These are phyloP conservation scores for Alnus rubra DNA, from an alignment of 306 rosid genomes.

Conservation along the genomic window DNA sequence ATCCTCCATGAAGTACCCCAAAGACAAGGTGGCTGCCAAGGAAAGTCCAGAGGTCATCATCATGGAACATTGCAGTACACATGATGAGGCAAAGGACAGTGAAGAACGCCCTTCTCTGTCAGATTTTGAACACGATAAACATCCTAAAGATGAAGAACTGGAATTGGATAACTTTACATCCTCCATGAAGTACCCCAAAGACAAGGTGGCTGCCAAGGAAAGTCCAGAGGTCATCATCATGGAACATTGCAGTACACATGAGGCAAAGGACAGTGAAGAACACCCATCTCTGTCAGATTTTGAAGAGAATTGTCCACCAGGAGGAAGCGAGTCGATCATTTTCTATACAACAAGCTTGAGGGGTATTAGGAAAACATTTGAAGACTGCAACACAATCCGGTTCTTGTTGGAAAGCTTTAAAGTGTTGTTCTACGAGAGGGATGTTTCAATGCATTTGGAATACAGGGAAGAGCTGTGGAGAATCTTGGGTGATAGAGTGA, in stretches of 20 bases:
- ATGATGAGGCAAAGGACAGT: conserved; percentile 17
- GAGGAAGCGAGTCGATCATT: conserved; percentile 58
- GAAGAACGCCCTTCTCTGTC: conserved; percentile 43
- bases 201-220: conserved; percentile 20
- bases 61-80: conserved; percentile 8
- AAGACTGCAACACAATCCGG: conserved; percentile 64
- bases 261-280: conserved; percentile 29
- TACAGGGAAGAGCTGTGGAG: conserved; percentile 85
- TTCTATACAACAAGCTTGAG: conserved; percentile 88
- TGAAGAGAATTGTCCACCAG: conserved; percentile 78
- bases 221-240: conserved; percentile 19
- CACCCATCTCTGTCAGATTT: conserved; percentile 53
- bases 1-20: conserved; percentile 28
- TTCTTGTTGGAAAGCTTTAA: conserved; percentile 75
- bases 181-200: conserved; percentile 28
- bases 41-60: conserved; percentile 18
- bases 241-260: conserved; percentile 3
- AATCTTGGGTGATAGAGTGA: conserved; percentile 58
- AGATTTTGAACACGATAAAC: conserved; percentile 43
- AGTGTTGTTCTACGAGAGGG: conserved; percentile 69
- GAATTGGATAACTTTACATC: conserved; percentile 31
- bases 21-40: conserved; percentile 25
- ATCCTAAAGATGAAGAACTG: conserved; percentile 40
- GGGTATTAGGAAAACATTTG: conserved; percentile 81
- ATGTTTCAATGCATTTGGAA: conserved; percentile 76